Conservation (phyloP, 805 yeast species). For the Kodamaea leandrae region DNA sequence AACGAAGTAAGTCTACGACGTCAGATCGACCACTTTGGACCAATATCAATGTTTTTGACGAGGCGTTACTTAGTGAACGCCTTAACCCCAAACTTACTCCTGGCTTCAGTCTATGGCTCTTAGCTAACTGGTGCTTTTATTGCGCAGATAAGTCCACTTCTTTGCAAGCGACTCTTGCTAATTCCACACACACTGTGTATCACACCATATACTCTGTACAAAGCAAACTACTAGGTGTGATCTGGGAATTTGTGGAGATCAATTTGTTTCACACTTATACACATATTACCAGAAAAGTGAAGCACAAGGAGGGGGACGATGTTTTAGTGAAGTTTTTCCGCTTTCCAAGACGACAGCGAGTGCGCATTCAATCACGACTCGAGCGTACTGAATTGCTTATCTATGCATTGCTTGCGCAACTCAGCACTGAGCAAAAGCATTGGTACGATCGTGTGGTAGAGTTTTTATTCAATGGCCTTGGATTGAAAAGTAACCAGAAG, state of each 20-base stretch:
- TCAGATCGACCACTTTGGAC: slow-evolving; percentile 8
- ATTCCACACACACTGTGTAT: slow-evolving; percentile 19
- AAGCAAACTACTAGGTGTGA: slow-evolving; percentile 15
- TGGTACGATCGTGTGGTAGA: slow-evolving; percentile 34
- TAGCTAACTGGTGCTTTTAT: slow-evolving; percentile 35
- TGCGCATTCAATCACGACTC: slow-evolving; percentile 7
- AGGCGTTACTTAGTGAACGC: slow-evolving; percentile 22
- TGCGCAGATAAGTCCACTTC: slow-evolving; percentile 31
- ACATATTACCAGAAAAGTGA: slow-evolving; percentile 1
- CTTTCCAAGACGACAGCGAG: slow-evolving; percentile 3
- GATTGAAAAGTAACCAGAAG: slow-evolving; percentile 11
- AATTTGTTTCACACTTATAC: slow-evolving; percentile 13
- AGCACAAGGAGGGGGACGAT: slow-evolving; percentile 6
- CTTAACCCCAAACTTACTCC: slow-evolving; percentile 20
- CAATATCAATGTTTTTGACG: slow-evolving; percentile 30
- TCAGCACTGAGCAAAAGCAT: slow-evolving; percentile 19
- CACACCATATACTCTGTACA: slow-evolving; percentile 27
- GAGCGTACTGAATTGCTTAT: slow-evolving; percentile 10
- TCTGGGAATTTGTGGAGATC: slow-evolving; percentile 21
- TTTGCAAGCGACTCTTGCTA: slow-evolving; percentile 17
- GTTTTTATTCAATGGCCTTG: slow-evolving; percentile 28
- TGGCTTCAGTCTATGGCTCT: slow-evolving; percentile 28
- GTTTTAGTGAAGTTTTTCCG: slow-evolving; percentile 5
- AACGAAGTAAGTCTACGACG: not conserved
- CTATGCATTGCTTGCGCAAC: slow-evolving; percentile 19